A percentile compares a stretch with the other conserved stretches of the same genome.
These are phyloP conservation scores for Aspergillus tubingensis DNA, from an alignment of 2,329 filamentous ascomycete species.

Conservation along the genomic window DNA sequence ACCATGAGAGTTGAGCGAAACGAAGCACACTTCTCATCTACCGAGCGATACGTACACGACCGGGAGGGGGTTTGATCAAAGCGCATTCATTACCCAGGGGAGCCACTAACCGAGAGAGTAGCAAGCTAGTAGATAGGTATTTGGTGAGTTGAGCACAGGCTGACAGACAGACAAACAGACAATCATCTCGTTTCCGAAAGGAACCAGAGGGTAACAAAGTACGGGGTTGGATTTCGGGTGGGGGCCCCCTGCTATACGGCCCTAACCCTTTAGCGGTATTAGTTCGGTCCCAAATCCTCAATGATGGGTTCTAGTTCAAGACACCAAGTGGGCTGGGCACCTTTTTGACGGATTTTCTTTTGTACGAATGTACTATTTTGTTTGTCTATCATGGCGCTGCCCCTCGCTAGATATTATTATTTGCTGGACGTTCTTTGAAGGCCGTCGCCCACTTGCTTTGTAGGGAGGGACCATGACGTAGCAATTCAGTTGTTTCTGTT, in stretches of 20 bases:
- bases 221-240: not conserved
- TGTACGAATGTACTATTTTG: not conserved
- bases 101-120: no score
- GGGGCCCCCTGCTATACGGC: not conserved
- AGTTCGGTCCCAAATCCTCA: not conserved
- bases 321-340: not conserved
- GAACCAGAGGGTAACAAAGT: not conserved
- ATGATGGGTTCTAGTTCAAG: conserved; percentile 2
- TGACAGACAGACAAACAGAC: not conserved
- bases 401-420: no score
- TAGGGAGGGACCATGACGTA: not conserved
- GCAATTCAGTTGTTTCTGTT: not conserved
- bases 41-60: no score
- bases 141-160: not conserved
- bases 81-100: no score
- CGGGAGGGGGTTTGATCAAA: no score
- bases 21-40: no score
- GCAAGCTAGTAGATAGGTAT: no score
- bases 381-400: not conserved
- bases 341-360: not conserved
- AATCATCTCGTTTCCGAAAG: not conserved
- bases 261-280: not conserved
- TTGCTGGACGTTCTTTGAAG: no score
- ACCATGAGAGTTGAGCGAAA: no score
- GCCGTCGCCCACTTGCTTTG: not conserved